A percentile compares a stretch with the other conserved stretches of the same genome.
Conservation (phyloP, 768 basidiomycete genomes). For the Hydnomerulius pinastri region DNA sequence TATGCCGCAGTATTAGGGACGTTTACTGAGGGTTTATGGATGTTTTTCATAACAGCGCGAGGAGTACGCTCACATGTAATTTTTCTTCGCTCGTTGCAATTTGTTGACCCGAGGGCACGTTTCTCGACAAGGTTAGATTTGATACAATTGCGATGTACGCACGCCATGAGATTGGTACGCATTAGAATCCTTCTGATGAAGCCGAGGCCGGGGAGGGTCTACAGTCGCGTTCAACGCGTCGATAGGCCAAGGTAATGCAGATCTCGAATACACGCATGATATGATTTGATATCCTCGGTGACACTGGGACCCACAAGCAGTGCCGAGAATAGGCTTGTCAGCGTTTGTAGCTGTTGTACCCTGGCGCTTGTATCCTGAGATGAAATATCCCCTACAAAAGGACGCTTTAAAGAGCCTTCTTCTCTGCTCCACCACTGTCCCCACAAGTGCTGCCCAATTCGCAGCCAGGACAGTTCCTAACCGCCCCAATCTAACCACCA, state of each 20-base stretch:
- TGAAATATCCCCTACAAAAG: neutral
- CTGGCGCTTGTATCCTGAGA: neutral
- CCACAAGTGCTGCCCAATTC: neutral
- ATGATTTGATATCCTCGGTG: neutral
- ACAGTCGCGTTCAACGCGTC: no score
- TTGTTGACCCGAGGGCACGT: neutral
- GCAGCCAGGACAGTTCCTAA: neutral
- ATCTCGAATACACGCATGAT: neutral
- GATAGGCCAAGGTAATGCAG: no score
- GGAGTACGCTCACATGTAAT: neutral
- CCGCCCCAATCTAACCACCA: neutral
- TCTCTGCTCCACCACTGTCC: no score
- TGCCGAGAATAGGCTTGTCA: conserved; percentile 5
- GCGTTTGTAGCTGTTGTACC: neutral
- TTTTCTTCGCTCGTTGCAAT: neutral
- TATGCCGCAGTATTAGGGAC: conserved; percentile 32
- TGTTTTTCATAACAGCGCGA: no score
- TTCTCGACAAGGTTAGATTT: neutral
- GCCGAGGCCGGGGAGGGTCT: no score
- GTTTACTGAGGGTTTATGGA: neutral
- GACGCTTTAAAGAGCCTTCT: no score
- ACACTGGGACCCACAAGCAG: neutral
- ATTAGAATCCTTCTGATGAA: no score
- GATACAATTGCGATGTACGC: no score
- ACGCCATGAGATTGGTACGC: no score